A percentile compares a stretch with the other conserved stretches of the same genome.
Evolutionary conservation across 306 rosid species (phyloP).

Genomic region (Luffa aegyptiaca): DNA sequence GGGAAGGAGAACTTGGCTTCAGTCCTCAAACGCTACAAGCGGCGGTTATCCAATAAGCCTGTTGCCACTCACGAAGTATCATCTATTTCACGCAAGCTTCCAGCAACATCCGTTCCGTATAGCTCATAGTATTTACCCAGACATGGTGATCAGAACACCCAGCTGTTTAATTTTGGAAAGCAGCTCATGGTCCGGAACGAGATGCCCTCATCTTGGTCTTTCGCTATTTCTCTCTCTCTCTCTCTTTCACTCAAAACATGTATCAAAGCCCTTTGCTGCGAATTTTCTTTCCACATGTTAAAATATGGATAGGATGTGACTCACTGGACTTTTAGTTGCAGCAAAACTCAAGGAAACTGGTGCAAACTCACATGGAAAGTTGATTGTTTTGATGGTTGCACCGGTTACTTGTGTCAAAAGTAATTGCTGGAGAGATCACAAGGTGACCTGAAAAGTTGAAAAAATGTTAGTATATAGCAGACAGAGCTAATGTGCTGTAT

Average conservation of each 20-base stretch:
- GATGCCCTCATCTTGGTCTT: constrained; percentile 5
- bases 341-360: constrained; percentile 29
- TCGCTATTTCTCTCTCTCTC: constrained; percentile 2
- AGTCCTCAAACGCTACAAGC: constrained; percentile 90
- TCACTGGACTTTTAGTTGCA: constrained; percentile 40
- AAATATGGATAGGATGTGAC: constrained; percentile 35
- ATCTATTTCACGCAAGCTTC: constrained; percentile 37
- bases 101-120: constrained; percentile 30
- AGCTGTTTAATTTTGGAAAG: constrained; percentile 29
- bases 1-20: constrained; percentile 85
- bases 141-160: background rate
- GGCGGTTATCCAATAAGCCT: constrained; percentile 57
- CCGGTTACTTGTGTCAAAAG: constrained; percentile 9
- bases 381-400: constrained; percentile 28
- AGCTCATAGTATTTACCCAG: constrained; percentile 26
- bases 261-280: constrained; percentile 36
- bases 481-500: constrained; percentile 12
- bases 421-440: background rate
- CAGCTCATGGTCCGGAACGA: constrained; percentile 27
- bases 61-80: constrained; percentile 25
- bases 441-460: background rate
- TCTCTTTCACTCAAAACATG: constrained; percentile 13
- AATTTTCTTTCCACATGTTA: constrained; percentile 39
- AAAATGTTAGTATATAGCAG: constrained; percentile 6
- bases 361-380: constrained; percentile 16